Evolutionary conservation across 2,329 filamentous ascomycete species (phyloP).

Genomic region (Sarocladium oryzae): DNA sequence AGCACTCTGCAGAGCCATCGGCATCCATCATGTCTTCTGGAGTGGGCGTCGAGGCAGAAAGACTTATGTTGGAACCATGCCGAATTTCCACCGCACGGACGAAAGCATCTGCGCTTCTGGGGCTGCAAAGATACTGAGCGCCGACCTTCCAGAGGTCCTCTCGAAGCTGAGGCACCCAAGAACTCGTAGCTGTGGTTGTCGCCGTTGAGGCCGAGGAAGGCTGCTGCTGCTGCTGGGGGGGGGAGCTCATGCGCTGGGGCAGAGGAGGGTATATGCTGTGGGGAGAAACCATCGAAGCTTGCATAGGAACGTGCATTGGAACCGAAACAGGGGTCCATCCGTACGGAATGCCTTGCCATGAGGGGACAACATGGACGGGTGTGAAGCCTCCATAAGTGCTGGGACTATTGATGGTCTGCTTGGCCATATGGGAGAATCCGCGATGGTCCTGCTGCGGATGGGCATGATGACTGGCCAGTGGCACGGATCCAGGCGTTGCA

Average conservation of each 20-base stretch:
- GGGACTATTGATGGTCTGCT: not conserved
- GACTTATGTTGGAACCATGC: not conserved
- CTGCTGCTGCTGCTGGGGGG: not conserved
- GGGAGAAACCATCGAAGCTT: not conserved
- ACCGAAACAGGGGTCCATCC: not conserved
- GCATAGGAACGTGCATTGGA: not conserved
- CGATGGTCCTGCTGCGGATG: not conserved
- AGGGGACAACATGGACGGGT: not conserved
- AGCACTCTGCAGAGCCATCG: not conserved
- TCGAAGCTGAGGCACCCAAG: not conserved
- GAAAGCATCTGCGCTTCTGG: not conserved
- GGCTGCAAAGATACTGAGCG: not conserved
- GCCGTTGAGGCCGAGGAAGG: not conserved
- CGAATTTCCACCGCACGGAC: conserved; percentile 4
- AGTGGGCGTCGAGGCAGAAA: not conserved
- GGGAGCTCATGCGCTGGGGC: not conserved
- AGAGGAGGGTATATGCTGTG: not conserved
- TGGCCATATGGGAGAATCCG: not conserved
- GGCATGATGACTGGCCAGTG: not conserved
- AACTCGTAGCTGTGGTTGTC: not conserved
- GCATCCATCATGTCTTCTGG: not conserved
- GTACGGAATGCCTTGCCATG: conserved; percentile 3
- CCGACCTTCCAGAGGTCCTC: conserved; percentile 7
- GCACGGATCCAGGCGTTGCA: not conserved
- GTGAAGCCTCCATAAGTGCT: conserved; percentile 2